Conservation (phyloP, 2,329 filamentous ascomycete species). For the Talaromyces sp. region DNA sequence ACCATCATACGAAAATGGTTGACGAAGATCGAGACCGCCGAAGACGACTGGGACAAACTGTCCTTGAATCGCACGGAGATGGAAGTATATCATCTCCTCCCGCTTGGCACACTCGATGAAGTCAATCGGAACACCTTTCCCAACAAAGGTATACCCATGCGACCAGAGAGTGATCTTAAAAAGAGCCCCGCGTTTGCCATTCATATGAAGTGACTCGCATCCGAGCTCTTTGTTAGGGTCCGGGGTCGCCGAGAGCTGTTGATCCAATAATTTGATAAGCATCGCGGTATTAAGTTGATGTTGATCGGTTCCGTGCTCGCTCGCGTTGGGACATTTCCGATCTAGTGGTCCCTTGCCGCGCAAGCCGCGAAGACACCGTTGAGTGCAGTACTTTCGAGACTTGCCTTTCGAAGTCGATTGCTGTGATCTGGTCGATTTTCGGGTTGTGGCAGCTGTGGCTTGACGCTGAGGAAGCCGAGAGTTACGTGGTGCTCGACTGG, state of each 20-base stretch:
- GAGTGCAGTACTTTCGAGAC: slow-evolving; percentile 49
- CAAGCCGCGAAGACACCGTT: slow-evolving; percentile 6
- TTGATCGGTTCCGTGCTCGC: not conserved
- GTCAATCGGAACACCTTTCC: slow-evolving; percentile 26
- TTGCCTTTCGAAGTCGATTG: slow-evolving; percentile 62
- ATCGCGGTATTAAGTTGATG: not conserved
- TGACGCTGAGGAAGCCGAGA: not conserved
- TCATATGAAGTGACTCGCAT: slow-evolving; percentile 27
- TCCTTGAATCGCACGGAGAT: slow-evolving; percentile 27
- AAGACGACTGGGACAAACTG: slow-evolving; percentile 26
- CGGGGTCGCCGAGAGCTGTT: slow-evolving; percentile 1
- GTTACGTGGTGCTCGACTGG: not conserved
- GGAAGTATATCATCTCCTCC: slow-evolving; percentile 27
- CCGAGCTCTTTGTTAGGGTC: slow-evolving; percentile 1
- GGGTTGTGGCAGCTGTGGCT: not conserved
- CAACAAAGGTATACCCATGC: slow-evolving; percentile 31
- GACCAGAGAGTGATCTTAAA: slow-evolving; percentile 31
- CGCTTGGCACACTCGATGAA: slow-evolving; percentile 24
- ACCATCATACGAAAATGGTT: slow-evolving; percentile 25
- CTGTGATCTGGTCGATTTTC: slow-evolving; percentile 32
- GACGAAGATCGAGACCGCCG: slow-evolving; percentile 26
- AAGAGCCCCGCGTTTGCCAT: slow-evolving; percentile 29
- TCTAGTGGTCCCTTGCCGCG: not conserved
- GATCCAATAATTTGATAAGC: slow-evolving; percentile 14
- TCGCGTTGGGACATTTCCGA: not conserved